phyloP scores from a whole-genome alignment of 495 filamentous ascomycete genomes.

The Schizothecium vesticola region DNA sequence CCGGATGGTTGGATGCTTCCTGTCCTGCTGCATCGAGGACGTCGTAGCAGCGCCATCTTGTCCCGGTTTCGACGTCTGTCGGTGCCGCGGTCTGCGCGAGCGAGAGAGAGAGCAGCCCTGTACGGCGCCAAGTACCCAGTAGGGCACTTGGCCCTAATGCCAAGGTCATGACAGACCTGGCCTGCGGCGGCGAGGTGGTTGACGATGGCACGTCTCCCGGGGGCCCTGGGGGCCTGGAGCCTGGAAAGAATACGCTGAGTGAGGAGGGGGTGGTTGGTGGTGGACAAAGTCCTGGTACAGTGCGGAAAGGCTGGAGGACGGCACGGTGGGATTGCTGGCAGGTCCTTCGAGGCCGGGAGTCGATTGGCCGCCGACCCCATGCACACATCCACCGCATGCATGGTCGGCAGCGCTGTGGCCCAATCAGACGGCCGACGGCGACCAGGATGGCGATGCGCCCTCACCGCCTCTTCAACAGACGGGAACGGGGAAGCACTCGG shows the following conservation, averaged over 20 bases:
- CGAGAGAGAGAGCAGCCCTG: not conserved
- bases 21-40: not conserved
- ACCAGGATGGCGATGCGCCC: constrained; percentile 30
- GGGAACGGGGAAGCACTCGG: constrained; percentile 15
- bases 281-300: constrained; percentile 25
- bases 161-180: not conserved
- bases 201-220: not conserved
- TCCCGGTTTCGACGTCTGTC: not conserved
- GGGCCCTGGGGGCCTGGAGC: not conserved
- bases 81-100: not conserved
- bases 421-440: constrained; percentile 24
- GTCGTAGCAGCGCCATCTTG: not conserved
- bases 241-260: not conserved
- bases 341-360: not conserved
- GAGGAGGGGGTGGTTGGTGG: constrained; percentile 28
- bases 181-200: not conserved
- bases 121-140: not conserved
- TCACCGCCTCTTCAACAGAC: constrained; percentile 37
- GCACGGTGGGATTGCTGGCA: constrained; percentile 15
- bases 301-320: constrained; percentile 23
- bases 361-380: constrained; percentile 25
- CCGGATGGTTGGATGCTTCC: not conserved
- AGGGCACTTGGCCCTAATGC: not conserved
- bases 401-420: constrained; percentile 11
- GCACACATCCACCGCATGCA: constrained; percentile 25